phyloP scores from a whole-genome alignment of 495 filamentous ascomycete species.

The Trichoderma virens region DNA sequence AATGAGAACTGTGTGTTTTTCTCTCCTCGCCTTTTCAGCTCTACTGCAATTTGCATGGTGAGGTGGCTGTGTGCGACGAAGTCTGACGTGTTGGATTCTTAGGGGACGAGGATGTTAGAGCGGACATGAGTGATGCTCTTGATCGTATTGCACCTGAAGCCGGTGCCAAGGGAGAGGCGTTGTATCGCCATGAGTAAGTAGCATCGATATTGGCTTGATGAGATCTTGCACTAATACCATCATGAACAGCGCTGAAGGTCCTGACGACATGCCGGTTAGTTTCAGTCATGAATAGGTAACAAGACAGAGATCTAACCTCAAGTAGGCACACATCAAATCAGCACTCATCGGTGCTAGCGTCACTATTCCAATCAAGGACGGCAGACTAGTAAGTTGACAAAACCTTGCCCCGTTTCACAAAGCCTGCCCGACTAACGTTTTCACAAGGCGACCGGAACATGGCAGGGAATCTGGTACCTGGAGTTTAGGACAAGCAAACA shows the following conservation, averaged over 20 bases:
- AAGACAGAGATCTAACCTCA: background rate
- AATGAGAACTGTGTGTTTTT: slow-evolving; percentile 95
- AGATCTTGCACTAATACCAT: background rate
- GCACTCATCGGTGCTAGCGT: slow-evolving; percentile 82
- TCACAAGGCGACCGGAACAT: slow-evolving; percentile 41
- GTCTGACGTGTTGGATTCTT: background rate
- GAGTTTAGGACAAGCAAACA: slow-evolving; percentile 79
- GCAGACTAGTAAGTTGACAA: slow-evolving; percentile 60
- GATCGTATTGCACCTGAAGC: slow-evolving; percentile 82
- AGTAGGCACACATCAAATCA: slow-evolving; percentile 70
- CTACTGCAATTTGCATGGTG: background rate
- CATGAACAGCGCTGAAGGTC: slow-evolving; percentile 57
- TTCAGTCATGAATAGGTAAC: background rate
- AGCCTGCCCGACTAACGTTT: background rate
- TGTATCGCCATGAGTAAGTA: slow-evolving; percentile 67
- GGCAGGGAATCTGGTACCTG: slow-evolving; percentile 89
- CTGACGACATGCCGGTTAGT: slow-evolving; percentile 79
- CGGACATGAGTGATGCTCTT: slow-evolving; percentile 88
- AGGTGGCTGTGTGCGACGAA: background rate
- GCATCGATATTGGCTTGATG: background rate
- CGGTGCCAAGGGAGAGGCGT: slow-evolving; percentile 48
- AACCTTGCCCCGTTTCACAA: slow-evolving; percentile 45
- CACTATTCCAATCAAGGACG: slow-evolving; percentile 81
- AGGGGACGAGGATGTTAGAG: slow-evolving; percentile 39
- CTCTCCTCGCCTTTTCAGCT: slow-evolving; percentile 8